phyloP scores from a whole-genome alignment of 352 stramenopile species.

The Pythium plurisporium region DNA sequence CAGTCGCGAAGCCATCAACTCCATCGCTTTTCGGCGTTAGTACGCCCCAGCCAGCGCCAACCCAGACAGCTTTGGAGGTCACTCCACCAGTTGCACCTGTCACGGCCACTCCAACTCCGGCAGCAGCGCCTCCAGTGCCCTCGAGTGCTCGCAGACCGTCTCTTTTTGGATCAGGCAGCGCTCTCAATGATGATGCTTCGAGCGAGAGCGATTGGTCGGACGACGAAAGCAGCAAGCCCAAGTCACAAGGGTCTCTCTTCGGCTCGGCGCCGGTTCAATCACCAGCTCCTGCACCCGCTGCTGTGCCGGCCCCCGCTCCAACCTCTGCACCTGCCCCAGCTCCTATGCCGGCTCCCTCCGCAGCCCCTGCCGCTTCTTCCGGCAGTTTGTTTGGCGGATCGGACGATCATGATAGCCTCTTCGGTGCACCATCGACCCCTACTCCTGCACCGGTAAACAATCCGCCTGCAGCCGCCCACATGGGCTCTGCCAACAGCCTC shows the following conservation, averaged over 20 bases:
- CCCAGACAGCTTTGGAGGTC: background rate
- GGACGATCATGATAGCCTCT: slow-evolving; percentile 2
- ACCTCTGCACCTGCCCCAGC: slow-evolving; percentile 15
- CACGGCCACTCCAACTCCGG: background rate
- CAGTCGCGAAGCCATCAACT: slow-evolving; percentile 5
- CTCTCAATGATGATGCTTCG: slow-evolving; percentile 8
- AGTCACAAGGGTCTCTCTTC: slow-evolving; percentile 7
- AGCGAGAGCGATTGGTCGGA: slow-evolving; percentile 27
- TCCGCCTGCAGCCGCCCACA: background rate
- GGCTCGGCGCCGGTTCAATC: slow-evolving; percentile 10
- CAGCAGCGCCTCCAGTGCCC: background rate
- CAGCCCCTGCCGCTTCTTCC: background rate
- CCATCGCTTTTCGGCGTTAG: slow-evolving; percentile 6
- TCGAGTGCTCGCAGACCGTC: background rate
- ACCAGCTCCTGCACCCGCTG: background rate
- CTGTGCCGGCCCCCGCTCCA: slow-evolving; percentile 13
- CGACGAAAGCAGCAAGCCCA: slow-evolving; percentile 16
- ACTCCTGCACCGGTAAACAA: background rate
- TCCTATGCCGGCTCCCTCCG: background rate
- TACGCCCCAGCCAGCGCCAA: background rate
- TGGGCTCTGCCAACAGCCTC: slow-evolving; percentile 8
- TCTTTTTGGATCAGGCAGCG: slow-evolving; percentile 15
- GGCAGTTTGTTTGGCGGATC: slow-evolving; percentile 10
- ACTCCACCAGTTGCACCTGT: background rate
- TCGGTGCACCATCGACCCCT: background rate